A percentile compares a stretch with the other conserved stretches of the same genome.
Evolutionary conservation across 208 protist species (phyloP).

Genomic region (Wallacemonas sp.): DNA sequence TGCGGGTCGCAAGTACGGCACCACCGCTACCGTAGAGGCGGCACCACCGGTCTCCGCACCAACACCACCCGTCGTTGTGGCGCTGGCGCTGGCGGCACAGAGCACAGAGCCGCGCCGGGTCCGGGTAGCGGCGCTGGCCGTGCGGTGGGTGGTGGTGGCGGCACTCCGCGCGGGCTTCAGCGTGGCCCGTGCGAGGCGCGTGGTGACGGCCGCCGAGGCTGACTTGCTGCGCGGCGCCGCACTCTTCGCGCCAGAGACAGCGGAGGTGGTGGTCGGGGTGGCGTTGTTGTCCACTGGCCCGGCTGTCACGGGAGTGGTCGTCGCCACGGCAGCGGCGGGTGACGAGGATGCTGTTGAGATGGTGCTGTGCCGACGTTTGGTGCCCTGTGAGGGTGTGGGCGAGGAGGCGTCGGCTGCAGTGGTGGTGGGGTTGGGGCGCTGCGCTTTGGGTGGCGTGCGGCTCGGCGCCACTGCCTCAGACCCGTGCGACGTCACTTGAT

Average conservation of each 20-base stretch:
- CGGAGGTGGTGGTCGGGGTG: too few species aligned
- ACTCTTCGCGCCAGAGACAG: too few species aligned
- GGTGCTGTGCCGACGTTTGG: too few species aligned
- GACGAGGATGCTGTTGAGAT: too few species aligned
- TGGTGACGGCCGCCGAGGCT: not conserved
- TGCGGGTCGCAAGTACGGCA: conserved; percentile 12
- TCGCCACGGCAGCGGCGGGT: not conserved
- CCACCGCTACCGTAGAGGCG: not conserved
- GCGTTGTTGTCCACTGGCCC: too few species aligned
- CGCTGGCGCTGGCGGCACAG: not conserved
- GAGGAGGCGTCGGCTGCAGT: not conserved
- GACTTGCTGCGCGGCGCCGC: not conserved
- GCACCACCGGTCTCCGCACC: not conserved
- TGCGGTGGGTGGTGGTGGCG: not conserved
- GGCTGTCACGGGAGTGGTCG: too few species aligned
- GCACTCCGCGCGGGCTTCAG: not conserved
- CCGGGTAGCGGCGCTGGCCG: not conserved
- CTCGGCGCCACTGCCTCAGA: conserved; percentile 2
- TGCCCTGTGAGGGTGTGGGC: not conserved
- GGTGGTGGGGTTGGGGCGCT: not conserved
- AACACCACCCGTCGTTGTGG: not conserved
- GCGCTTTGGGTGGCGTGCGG: conserved; percentile 4
- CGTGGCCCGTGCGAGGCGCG: not conserved
- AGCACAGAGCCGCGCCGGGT: too few species aligned
- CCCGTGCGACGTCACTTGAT: not conserved